phyloP scores from a whole-genome alignment of 805 yeast species.

The Naumovozyma castellii region DNA sequence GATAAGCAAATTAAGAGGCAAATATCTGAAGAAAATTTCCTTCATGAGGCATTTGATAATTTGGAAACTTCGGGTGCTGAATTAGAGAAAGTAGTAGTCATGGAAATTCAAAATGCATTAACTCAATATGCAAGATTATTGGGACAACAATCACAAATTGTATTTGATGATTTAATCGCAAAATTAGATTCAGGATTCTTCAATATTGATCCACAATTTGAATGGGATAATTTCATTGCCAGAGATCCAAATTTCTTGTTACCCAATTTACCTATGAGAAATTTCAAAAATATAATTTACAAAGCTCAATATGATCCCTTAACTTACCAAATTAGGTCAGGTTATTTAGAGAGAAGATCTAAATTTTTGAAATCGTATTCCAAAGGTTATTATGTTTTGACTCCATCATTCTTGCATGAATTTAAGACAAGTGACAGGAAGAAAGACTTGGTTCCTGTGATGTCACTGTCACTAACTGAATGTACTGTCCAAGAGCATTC shows the following conservation, averaged over 20 bases:
- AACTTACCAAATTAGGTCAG: conserved; percentile 60
- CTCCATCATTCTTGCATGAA: conserved; percentile 84
- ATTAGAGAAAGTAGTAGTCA: conserved; percentile 76
- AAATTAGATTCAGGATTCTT: conserved; percentile 61
- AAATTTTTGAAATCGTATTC: conserved; percentile 88
- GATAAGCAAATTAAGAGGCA: conserved; percentile 74
- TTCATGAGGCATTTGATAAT: conserved; percentile 82
- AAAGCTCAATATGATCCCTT: conserved; percentile 62
- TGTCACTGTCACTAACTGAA: conserved; percentile 71
- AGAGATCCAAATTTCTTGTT: conserved; percentile 66
- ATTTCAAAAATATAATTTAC: conserved; percentile 51
- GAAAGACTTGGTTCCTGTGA: conserved; percentile 70
- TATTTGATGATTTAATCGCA: conserved; percentile 56
- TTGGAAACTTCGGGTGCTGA: conserved; percentile 82
- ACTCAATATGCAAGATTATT: conserved; percentile 60
- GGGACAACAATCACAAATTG: conserved; percentile 64
- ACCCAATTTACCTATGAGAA: conserved; percentile 51
- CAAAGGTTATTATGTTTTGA: conserved; percentile 81
- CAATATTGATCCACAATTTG: conserved; percentile 67
- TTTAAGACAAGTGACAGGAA: conserved; percentile 76
- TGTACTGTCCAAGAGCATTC: conserved; percentile 80
- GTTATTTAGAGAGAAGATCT: conserved; percentile 79
- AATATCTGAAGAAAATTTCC: conserved; percentile 70
- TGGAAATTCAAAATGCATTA: conserved; percentile 77
- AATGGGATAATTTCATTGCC: conserved; percentile 79